Evolutionary conservation across 495 filamentous ascomycete genomes (phyloP).

Genomic region (Penicillium alfredii): DNA sequence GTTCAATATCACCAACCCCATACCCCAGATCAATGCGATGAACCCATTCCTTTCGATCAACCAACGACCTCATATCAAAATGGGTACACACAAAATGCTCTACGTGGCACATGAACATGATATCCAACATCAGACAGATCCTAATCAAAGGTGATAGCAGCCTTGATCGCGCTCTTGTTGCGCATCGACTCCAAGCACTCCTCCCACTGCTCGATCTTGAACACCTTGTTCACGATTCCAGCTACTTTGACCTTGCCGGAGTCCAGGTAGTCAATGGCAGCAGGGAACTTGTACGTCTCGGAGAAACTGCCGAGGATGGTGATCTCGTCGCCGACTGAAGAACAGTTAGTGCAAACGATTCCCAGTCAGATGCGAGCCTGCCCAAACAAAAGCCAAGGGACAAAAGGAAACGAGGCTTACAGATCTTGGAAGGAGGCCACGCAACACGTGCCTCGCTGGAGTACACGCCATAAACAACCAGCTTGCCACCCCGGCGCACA

Average conservation of each 20-base stretch:
- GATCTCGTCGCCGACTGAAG: conserved; percentile 52
- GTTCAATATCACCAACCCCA: conserved; percentile 2
- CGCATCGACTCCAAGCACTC: conserved; percentile 39
- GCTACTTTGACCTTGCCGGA: conserved; percentile 57
- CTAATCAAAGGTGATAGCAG: conserved; percentile 63
- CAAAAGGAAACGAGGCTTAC: conserved; percentile 20
- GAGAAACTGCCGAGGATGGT: conserved; percentile 66
- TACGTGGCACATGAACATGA: too few species aligned
- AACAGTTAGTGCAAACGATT: not conserved
- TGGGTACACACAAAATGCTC: too few species aligned
- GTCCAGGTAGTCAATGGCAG: conserved; percentile 65
- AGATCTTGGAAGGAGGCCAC: conserved; percentile 64
- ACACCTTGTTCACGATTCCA: conserved; percentile 49
- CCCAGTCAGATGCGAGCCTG: too few species aligned
- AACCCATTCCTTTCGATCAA: conserved; percentile 8
- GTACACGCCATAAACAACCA: conserved; percentile 67
- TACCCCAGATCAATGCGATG: too few species aligned
- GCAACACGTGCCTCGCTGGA: conserved; percentile 52
- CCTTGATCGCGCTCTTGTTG: conserved; percentile 67
- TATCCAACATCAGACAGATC: conserved; percentile 3
- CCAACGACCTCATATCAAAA: conserved; percentile 5
- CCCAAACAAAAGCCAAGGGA: not conserved
- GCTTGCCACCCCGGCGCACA: conserved; percentile 60
- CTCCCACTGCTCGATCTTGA: conserved; percentile 43
- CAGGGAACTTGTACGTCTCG: conserved; percentile 68